Conservation (phyloP, 2,329 filamentous ascomycete species). For the Epichloe sylvatica region DNA sequence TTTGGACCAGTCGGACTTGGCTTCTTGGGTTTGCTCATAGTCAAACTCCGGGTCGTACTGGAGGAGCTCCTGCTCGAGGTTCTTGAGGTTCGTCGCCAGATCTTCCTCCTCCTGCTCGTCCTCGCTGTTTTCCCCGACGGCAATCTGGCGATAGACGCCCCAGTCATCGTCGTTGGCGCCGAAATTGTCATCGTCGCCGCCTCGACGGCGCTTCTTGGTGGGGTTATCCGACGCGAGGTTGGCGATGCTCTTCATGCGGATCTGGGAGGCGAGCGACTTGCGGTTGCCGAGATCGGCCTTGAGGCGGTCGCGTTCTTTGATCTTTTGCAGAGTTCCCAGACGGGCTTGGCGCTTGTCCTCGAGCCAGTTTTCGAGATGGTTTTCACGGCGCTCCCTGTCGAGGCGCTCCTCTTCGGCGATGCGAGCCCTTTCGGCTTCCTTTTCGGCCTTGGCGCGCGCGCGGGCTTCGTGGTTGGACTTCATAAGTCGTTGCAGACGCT, state of each 20-base stretch:
- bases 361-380: conserved; percentile 76
- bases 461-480: conserved; percentile 92
- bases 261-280: conserved; percentile 89
- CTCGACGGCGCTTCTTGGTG: conserved; percentile 67
- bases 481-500: conserved; percentile 79
- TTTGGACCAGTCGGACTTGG: conserved; percentile 91
- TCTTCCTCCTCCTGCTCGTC: conserved; percentile 92
- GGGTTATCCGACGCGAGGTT: conserved; percentile 87
- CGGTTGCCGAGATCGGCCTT: conserved; percentile 93
- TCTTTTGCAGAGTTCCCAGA: conserved; percentile 55
- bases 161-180: conserved; percentile 96
- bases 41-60: conserved; percentile 78
- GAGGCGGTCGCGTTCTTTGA: conserved; percentile 84
- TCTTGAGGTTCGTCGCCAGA: conserved; percentile 56
- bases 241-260: conserved; percentile 95
- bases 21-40: conserved; percentile 82
- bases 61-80: conserved; percentile 71
- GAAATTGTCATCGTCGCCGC: conserved; percentile 89
- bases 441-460: conserved; percentile 88
- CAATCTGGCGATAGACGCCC: conserved; percentile 90
- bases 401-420: conserved; percentile 68
- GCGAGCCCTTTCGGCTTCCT: conserved; percentile 80
- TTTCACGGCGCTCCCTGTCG: conserved; percentile 72
- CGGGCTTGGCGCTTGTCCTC: conserved; percentile 65
- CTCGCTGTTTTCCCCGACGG: conserved; percentile 66